Conservation (phyloP, 352 stramenopile genomes). For the Globisporangium nagaii region DNA sequence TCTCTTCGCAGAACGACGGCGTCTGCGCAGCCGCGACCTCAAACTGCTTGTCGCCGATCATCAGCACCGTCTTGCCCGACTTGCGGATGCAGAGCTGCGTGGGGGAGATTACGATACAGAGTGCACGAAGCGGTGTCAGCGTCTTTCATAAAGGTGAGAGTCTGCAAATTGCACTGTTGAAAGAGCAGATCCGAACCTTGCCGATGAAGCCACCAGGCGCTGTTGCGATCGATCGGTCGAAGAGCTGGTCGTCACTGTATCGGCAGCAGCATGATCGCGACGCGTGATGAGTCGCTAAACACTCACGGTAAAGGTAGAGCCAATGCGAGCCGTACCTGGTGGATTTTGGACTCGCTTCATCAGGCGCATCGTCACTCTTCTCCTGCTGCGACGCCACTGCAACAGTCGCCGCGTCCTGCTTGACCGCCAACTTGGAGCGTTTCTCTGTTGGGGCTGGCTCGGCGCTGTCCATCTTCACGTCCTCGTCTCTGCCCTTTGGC, state of each 20-base stretch:
- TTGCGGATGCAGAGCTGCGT: constrained; percentile 79
- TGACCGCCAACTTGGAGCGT: constrained; percentile 12
- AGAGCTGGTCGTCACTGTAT: constrained; percentile 62
- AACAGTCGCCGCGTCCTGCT: neutral
- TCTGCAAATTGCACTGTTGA: no score
- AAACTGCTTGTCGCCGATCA: constrained; percentile 85
- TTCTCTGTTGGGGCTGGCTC: neutral
- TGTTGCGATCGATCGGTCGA: constrained; percentile 58
- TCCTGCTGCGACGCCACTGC: neutral
- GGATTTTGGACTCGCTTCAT: constrained; percentile 1
- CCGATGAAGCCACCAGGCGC: constrained; percentile 76
- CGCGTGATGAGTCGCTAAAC: no score
- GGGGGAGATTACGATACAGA: no score
- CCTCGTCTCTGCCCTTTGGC: constrained; percentile 23
- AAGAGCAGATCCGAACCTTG: constrained; percentile 51
- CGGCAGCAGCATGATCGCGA: no score
- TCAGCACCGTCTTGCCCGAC: constrained; percentile 80
- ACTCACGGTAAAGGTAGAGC: no score
- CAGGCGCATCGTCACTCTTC: constrained; percentile 1
- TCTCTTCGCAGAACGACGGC: constrained; percentile 75
- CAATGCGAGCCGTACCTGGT: neutral
- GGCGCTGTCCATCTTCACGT: constrained; percentile 18
- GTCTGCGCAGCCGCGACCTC: constrained; percentile 75
- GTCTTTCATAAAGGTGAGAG: no score
- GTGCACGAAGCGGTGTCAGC: no score